These are phyloP conservation scores for Daldinia loculata DNA, from an alignment of 495 filamentous ascomycete species.

Conservation along the genomic window DNA sequence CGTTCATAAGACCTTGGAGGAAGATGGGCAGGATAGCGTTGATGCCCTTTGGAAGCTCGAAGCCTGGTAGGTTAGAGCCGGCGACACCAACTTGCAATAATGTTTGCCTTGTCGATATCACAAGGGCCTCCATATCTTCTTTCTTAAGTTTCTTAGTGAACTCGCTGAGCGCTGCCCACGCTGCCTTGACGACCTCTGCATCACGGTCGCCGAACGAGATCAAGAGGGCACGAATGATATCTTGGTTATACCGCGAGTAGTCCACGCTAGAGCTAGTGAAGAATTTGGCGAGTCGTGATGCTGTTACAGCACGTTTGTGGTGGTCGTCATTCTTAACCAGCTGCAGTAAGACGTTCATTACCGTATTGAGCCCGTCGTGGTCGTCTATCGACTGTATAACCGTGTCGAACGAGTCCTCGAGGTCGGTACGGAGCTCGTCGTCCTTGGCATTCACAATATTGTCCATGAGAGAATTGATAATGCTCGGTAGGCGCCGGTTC, in stretches of 20 bases:
- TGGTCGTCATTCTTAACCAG: conserved; percentile 94
- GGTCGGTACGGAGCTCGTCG: conserved; percentile 74
- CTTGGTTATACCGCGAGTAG: conserved; percentile 92
- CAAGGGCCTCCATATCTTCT: conserved; percentile 98
- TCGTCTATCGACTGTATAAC: conserved; percentile 94
- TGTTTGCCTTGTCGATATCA: conserved; percentile 82
- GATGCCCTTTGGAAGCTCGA: conserved; percentile 95
- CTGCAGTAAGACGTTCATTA: conserved; percentile 89
- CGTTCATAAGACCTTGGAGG: conserved; percentile 96
- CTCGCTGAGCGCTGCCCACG: conserved; percentile 88
- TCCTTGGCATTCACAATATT: conserved; percentile 83
- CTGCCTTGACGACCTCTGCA: conserved; percentile 84
- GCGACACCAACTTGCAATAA: conserved; percentile 87
- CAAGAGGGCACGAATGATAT: conserved; percentile 86
- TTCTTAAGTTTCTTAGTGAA: conserved; percentile 90
- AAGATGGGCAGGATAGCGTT: conserved; percentile 97
- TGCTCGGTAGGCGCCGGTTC: conserved; percentile 85
- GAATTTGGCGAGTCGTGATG: conserved; percentile 85
- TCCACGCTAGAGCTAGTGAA: conserved; percentile 83
- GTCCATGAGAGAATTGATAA: conserved; percentile 93
- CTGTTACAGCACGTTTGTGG: conserved; percentile 77
- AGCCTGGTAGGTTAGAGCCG: conserved; percentile 85
- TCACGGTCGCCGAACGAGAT: conserved; percentile 93
- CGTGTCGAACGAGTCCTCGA: conserved; percentile 82
- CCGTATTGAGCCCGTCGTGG: conserved; percentile 91